Conservation (phyloP, 257 asterid genomes). For the Solanum ahanhuiri region DNA sequence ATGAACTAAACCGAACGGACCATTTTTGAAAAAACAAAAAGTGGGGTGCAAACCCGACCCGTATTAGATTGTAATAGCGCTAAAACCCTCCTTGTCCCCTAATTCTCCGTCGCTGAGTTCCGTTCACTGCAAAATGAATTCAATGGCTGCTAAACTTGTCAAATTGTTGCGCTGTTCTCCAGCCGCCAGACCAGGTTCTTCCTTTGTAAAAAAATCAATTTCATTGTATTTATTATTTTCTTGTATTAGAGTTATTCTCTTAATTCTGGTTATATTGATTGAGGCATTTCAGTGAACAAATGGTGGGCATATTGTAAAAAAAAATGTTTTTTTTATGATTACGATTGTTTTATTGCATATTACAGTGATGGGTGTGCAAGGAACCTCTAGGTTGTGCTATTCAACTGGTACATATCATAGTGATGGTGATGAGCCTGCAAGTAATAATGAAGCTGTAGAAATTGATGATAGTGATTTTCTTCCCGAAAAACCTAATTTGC, state of each 20-base stretch:
- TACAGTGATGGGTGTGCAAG: slow-evolving; percentile 34
- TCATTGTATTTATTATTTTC: not conserved
- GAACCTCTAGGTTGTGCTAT: slow-evolving; percentile 36
- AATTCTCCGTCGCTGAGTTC: not conserved
- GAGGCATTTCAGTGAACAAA: slow-evolving; percentile 4
- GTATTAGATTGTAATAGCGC: not conserved
- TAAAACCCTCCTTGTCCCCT: slow-evolving; percentile 29
- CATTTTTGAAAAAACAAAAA: not conserved
- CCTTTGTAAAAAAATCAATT: slow-evolving; percentile 15
- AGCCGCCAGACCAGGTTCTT: slow-evolving; percentile 11
- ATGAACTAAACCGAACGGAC: not conserved
- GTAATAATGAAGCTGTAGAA: slow-evolving; percentile 8
- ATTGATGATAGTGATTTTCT: slow-evolving; percentile 50
- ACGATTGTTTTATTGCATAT: not conserved
- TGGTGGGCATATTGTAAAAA: not conserved
- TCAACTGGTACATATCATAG: slow-evolving; percentile 37
- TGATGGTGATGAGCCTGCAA: slow-evolving; percentile 18
- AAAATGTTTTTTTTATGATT: not conserved
- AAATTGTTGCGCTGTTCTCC: slow-evolving; percentile 29
- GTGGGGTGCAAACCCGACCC: not conserved
- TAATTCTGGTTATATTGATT: not conserved
- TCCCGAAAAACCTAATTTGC: slow-evolving; percentile 50
- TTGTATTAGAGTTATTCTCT: not conserved
- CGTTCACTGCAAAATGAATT: slow-evolving; percentile 18
- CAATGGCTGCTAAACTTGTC: slow-evolving; percentile 26